These are phyloP conservation scores for Dactylellina cionopaga DNA, from an alignment of 2,329 filamentous ascomycete species.

Conservation along the genomic window DNA sequence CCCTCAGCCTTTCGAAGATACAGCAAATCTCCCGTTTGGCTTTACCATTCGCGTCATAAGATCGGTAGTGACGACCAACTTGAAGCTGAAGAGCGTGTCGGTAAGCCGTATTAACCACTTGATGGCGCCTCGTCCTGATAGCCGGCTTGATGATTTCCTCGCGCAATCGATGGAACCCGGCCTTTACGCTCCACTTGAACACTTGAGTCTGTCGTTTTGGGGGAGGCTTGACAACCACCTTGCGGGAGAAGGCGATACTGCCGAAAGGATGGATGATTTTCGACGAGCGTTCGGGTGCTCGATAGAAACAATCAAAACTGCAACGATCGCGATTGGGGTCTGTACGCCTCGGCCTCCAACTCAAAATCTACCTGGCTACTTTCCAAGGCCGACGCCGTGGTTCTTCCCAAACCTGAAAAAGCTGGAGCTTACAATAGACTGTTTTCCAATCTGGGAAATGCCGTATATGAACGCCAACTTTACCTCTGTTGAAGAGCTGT, in stretches of 20 bases:
- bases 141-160: not conserved
- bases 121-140: not conserved
- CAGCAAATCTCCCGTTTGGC: not conserved
- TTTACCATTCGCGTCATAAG: not conserved
- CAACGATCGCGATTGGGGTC: not conserved
- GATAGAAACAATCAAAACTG: not conserved
- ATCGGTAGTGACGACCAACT: not conserved
- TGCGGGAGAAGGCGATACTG: not conserved
- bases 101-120: not conserved
- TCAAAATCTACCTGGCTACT: not conserved
- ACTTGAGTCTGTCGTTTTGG: not conserved
- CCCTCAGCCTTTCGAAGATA: not conserved
- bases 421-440: not conserved
- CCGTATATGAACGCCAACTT: not conserved
- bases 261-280: constrained; percentile 1
- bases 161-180: not conserved
- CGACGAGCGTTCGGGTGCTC: not conserved
- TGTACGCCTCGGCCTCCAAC: not conserved
- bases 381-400: not conserved
- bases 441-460: constrained; percentile 1
- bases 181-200: not conserved
- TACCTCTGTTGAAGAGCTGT: not conserved
- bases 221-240: not conserved
- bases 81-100: not conserved
- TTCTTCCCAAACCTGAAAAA: not conserved